A percentile compares a stretch with the other conserved stretches of the same genome.
Evolutionary conservation across 1,284 basidiomycete genomes (phyloP).

Genomic region (Leccinum subrobustum): DNA sequence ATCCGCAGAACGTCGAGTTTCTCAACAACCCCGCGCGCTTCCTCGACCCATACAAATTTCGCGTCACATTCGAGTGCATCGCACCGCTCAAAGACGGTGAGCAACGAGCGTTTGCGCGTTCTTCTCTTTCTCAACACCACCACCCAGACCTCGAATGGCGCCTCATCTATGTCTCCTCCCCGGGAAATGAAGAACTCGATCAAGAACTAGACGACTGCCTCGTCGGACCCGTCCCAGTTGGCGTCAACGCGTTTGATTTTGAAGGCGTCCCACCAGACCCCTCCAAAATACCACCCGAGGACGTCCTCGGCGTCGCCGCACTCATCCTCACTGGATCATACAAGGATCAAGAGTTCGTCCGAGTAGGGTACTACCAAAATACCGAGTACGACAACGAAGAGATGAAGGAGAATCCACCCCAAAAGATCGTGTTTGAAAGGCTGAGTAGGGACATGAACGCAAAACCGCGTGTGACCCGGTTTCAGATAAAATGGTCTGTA

Average conservation of each 20-base stretch:
- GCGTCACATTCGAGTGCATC: slow-evolving; percentile 98
- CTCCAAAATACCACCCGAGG: slow-evolving; percentile 76
- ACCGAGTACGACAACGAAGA: slow-evolving; percentile 97
- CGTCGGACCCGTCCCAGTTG: slow-evolving; percentile 93
- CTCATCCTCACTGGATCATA: slow-evolving; percentile 91
- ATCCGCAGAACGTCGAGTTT: slow-evolving; percentile 74
- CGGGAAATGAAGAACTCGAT: slow-evolving; percentile 88
- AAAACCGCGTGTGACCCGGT: slow-evolving; percentile 93
- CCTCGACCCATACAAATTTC: slow-evolving; percentile 89
- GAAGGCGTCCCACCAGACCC: slow-evolving; percentile 74
- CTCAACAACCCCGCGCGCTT: slow-evolving; percentile 93
- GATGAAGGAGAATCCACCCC: slow-evolving; percentile 74
- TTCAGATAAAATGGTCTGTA: slow-evolving; percentile 81
- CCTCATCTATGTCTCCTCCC: slow-evolving; percentile 95
- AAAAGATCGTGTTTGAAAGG: slow-evolving; percentile 72
- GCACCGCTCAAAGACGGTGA: slow-evolving; percentile 86
- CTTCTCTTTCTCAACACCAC: background rate
- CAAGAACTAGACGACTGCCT: slow-evolving; percentile 96
- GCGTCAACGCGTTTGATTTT: slow-evolving; percentile 97
- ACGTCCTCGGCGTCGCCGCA: slow-evolving; percentile 88
- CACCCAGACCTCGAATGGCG: slow-evolving; percentile 92
- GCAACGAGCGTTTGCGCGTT: background rate
- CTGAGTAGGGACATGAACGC: slow-evolving; percentile 86
- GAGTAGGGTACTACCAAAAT: slow-evolving; percentile 99
- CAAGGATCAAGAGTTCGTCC: slow-evolving; percentile 95